phyloP scores from a whole-genome alignment of 2,329 filamentous ascomycete genomes.

The Teratosphaeria destructans region DNA sequence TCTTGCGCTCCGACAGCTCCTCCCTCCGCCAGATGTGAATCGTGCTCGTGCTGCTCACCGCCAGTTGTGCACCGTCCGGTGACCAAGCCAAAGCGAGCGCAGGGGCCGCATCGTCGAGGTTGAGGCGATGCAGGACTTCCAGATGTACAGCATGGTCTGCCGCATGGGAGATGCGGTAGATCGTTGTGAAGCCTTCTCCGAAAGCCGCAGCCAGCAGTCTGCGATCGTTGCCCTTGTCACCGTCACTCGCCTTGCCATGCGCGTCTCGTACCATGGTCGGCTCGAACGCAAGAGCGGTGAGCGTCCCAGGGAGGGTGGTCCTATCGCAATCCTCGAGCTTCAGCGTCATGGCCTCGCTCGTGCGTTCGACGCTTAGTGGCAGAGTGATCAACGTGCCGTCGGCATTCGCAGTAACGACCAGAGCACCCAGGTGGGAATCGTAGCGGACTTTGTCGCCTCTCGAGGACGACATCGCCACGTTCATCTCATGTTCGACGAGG shows the following conservation, averaged over 20 bases:
- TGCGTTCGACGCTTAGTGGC: constrained; percentile 16
- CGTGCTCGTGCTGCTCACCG: constrained; percentile 33
- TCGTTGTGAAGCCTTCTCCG: constrained; percentile 28
- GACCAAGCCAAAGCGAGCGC: constrained; percentile 35
- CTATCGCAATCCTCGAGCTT: neutral
- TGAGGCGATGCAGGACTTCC: constrained; percentile 10
- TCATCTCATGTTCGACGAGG: neutral
- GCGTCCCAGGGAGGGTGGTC: constrained; percentile 16
- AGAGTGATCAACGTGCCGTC: constrained; percentile 24
- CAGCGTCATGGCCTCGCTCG: neutral
- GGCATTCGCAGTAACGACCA: constrained; percentile 24
- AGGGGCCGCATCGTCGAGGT: constrained; percentile 16
- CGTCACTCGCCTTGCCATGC: neutral
- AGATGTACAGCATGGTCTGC: constrained; percentile 4
- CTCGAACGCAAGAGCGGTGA: constrained; percentile 34
- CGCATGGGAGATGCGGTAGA: constrained; percentile 28
- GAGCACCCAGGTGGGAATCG: constrained; percentile 22
- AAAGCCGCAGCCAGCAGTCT: constrained; percentile 30
- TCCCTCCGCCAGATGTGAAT: constrained; percentile 34
- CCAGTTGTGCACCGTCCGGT: constrained; percentile 32
- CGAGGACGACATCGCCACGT: neutral
- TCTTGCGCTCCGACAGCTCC: constrained; percentile 6
- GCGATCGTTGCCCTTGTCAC: neutral
- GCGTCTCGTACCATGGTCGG: constrained; percentile 4
- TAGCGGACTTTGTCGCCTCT: constrained; percentile 26